These are phyloP conservation scores for Hericium alpestre DNA, from an alignment of 768 basidiomycete species.

Conservation along the genomic window DNA sequence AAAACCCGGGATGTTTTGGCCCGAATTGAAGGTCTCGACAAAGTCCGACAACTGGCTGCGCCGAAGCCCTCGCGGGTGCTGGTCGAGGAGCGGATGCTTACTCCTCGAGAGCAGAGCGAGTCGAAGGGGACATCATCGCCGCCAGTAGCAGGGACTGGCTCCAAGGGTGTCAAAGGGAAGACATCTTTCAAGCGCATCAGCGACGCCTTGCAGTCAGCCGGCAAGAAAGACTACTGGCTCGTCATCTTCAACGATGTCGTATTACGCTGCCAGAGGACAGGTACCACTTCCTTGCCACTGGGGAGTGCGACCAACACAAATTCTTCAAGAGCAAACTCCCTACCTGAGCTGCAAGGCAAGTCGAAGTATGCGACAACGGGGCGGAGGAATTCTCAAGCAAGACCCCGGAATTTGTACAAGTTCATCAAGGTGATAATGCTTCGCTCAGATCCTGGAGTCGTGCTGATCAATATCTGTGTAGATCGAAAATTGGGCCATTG, in stretches of 20 bases:
- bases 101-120: slow-evolving; percentile 20
- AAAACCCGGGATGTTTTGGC: slow-evolving; percentile 92
- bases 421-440: slow-evolving; percentile 61
- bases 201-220: slow-evolving; percentile 63
- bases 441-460: not conserved
- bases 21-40: slow-evolving; percentile 91
- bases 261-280: slow-evolving; percentile 81
- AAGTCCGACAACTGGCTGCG: slow-evolving; percentile 81
- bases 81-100: slow-evolving; percentile 64
- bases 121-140: slow-evolving; percentile 22
- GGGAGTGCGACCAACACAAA: slow-evolving; percentile 39
- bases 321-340: slow-evolving; percentile 59
- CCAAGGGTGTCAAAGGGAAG: slow-evolving; percentile 65
- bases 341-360: slow-evolving; percentile 78
- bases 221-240: slow-evolving; percentile 87
- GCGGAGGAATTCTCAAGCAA: slow-evolving; percentile 62
- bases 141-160: slow-evolving; percentile 21
- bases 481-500: slow-evolving; percentile 86
- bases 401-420: slow-evolving; percentile 87
- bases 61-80: slow-evolving; percentile 85
- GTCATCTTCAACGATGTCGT: slow-evolving; percentile 95
- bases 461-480: slow-evolving; percentile 19
- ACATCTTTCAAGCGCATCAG: slow-evolving; percentile 83
- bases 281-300: slow-evolving; percentile 76
- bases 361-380: slow-evolving; percentile 78